Base-by-base conservation (phyloP, 1,284 basidiomycete genomes). In the Ustilago nuda region DNA sequence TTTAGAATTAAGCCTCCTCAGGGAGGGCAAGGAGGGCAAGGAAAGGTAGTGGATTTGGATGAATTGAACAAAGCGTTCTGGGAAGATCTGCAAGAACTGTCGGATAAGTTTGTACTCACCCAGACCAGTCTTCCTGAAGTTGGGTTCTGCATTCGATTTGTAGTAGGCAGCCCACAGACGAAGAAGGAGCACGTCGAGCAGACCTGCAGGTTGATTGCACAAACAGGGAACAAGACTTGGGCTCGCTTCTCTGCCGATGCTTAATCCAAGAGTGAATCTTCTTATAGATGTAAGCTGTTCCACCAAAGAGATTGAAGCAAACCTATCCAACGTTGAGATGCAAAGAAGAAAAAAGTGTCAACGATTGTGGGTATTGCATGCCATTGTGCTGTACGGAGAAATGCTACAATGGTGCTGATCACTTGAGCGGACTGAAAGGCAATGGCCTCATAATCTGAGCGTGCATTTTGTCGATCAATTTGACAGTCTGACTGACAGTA, bases 381-480 rank as follows among this genome's bases (percentile, higher is more conserved):
- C 23, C 30, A 27, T 50, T 13, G 39, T 35, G 17, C n/a, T 23
- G 43, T 45, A 45, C n/a, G 7, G 2, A 15, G 19, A 19, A 45
- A 45, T 53, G 41, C 35, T 53, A 19, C 54, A n/a, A 19, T 46
- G 51, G 19, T 46, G 46, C 45, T 36, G 4, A n/a, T 51, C 41
- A 76, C 66, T 76, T 76, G 66, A 76, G 70, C 17, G 74, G 74
- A 17, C 66, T 69, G 48, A 80, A 82, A n/a, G 77, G 74, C 48
- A 82, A 45, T 0, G 82, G 81, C 27, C 65, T 56, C 81, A 84
- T 84, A 56, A 84, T 84, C 66, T 84, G 83, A 6, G 82, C 81
- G 46, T 84, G 81, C 83, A 84, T 84, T 72, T 76, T 82, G 55
- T 84, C 79, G 51, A 84, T 82, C 45, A 84, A 55, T 58, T 80